A percentile compares a stretch with the other conserved stretches of the same genome.
Conservation (phyloP, 169 alveolate species). For the Plasmodium gaboni region DNA sequence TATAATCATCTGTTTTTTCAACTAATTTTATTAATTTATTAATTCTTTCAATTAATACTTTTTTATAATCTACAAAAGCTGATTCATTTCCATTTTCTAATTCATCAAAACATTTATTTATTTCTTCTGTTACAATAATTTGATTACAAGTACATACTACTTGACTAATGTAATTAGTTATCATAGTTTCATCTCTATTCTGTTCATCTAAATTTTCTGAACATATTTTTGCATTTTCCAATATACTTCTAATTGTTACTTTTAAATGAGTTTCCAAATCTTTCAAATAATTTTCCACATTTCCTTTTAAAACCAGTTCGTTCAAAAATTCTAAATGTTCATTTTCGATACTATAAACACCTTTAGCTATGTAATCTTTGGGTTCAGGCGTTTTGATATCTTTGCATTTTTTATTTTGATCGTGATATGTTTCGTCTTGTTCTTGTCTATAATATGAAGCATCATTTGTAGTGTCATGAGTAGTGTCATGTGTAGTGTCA, state of each 20-base stretch:
- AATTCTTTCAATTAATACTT: constrained; percentile 91
- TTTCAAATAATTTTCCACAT: constrained; percentile 62
- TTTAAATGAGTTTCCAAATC: constrained; percentile 71
- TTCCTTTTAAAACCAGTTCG: constrained; percentile 42
- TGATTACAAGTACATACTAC: constrained; percentile 94
- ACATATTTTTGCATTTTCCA: constrained; percentile 53
- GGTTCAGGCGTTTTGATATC: background rate
- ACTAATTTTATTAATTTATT: constrained; percentile 95
- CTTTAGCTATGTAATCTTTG: constrained; percentile 58
- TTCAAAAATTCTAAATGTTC: constrained; percentile 44
- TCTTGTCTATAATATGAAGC: background rate
- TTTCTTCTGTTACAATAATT: constrained; percentile 97
- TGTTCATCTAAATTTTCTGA: constrained; percentile 67
- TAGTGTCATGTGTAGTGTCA: background rate
- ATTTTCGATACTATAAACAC: constrained; percentile 70
- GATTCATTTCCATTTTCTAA: constrained; percentile 96
- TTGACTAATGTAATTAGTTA: constrained; percentile 95
- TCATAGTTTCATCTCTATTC: constrained; percentile 91
- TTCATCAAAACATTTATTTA: constrained; percentile 94
- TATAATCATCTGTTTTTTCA: constrained; percentile 82
- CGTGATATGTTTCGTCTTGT: background rate
- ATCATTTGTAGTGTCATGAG: too few species aligned
- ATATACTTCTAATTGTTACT: constrained; percentile 88
- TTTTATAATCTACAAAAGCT: constrained; percentile 96
- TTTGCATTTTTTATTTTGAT: constrained; percentile 7